Percentiles rank a stretch among this genome's conserved stretches.
Conservation (phyloP, 78 protist species). For the Dictyostelium brefeldianum region DNA sequence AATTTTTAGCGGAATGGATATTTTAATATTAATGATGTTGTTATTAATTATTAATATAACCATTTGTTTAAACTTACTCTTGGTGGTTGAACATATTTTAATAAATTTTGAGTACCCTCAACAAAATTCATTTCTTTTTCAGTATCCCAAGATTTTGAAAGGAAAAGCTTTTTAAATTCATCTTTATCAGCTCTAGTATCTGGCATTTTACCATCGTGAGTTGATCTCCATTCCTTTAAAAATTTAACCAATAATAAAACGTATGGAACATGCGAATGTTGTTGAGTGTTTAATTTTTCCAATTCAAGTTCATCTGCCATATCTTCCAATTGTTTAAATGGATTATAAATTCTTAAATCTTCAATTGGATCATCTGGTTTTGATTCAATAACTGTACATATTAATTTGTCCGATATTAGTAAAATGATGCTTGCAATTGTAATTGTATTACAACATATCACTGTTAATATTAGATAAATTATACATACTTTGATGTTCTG, state of each 20-base stretch:
- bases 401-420: too few relatives aligned
- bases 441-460: too few relatives aligned
- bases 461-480: too few relatives aligned
- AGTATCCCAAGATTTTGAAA: not conserved
- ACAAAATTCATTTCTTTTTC: conserved; percentile 80
- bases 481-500: conserved; percentile 83
- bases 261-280: conserved; percentile 88
- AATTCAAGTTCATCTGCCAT: conserved; percentile 44
- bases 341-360: conserved; percentile 85
- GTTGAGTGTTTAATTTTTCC: conserved; percentile 27
- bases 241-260: conserved; percentile 53
- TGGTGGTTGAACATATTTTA: conserved; percentile 63
- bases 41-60: not conserved
- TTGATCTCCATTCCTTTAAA: conserved; percentile 67
- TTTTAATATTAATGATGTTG: not conserved
- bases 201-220: conserved; percentile 66
- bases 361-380: conserved; percentile 84
- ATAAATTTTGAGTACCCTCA: conserved; percentile 80
- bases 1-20: too few relatives aligned
- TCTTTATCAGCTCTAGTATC: conserved; percentile 82
- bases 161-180: conserved; percentile 65
- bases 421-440: not conserved
- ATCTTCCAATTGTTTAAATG: conserved; percentile 80
- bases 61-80: conserved; percentile 17
- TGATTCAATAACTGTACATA: conserved; percentile 83